phyloP scores from a whole-genome alignment of 2,329 filamentous ascomycete species.

The Aspergillus sp. region DNA sequence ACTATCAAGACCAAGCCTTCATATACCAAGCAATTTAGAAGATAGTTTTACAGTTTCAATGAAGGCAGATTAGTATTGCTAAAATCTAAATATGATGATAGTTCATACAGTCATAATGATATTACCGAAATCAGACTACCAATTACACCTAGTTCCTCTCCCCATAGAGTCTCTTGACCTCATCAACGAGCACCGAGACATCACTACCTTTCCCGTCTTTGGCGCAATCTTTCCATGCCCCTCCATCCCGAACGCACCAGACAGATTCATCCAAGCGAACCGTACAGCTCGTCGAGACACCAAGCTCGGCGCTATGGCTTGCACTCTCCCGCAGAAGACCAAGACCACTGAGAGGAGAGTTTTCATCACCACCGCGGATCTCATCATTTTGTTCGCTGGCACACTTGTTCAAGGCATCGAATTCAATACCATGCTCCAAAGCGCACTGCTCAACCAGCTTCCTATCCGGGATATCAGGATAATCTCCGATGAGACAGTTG shows the following conservation, averaged over 20 bases:
- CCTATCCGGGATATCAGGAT: slow-evolving; percentile 69
- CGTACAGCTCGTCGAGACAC: slow-evolving; percentile 70
- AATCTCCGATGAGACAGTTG: slow-evolving; percentile 79
- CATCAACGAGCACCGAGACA: slow-evolving; percentile 63
- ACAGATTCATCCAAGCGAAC: slow-evolving; percentile 72
- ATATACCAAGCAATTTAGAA: no score
- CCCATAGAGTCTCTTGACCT: slow-evolving; percentile 67
- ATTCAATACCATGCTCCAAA: slow-evolving; percentile 83
- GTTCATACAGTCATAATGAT: background rate
- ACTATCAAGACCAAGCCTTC: no score
- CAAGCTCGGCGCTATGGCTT: slow-evolving; percentile 54
- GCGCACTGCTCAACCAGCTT: slow-evolving; percentile 82
- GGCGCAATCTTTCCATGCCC: slow-evolving; percentile 75
- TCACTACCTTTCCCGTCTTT: slow-evolving; percentile 52
- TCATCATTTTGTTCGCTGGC: slow-evolving; percentile 71
- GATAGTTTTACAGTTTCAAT: no score
- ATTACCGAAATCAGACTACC: no score
- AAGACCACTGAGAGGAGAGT: slow-evolving; percentile 50
- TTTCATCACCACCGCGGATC: slow-evolving; percentile 56
- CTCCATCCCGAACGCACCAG: slow-evolving; percentile 78
- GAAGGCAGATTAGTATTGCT: no score
- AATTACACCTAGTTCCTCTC: slow-evolving; percentile 19
- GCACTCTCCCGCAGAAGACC: slow-evolving; percentile 41
- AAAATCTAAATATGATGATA: no score
- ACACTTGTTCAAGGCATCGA: slow-evolving; percentile 75